Base-by-base conservation (phyloP, 2,329 filamentous ascomycete genomes). In the Ophiostoma himal-ulmi region DNA sequence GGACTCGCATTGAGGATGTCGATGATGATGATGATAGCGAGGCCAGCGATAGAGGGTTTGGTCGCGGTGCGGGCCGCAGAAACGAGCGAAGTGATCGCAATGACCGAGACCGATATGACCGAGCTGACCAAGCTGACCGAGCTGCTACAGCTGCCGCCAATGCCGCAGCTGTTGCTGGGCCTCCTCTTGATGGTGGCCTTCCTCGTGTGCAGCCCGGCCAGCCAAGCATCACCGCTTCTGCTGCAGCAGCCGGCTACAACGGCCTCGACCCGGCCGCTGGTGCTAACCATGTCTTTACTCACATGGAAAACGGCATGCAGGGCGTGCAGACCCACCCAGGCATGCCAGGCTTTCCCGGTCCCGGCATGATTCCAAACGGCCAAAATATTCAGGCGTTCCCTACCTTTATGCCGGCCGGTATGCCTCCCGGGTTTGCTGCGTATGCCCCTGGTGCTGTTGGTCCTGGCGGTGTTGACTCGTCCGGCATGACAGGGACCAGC, bases 401-500 rank as follows among this genome's bases (percentile, higher is more conserved):
- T 4, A 70, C 60, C 2, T 72, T 72, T 10, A 17, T 72, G 36
- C 68, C 64, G 36, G 17, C 69, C 11, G 60, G 54, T 8, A 48
- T 67, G 22, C 65, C 37, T 39, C 39, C 37, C 11, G 65, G 37
- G 4, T 30, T 67, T 30, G 3, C 60, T 39, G 60, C 62, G 3
- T 39, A 39, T 64, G 57, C 57, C 4, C 34, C 30, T 36, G 57
- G 22, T 30, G 30, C 44, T 5, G 7, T n/a, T 3, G 52, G 52
- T 10, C 52, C n/a, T 13, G 62, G 69, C 44, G 73, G 70, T 10
- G 34, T 70, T 2, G 72, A 74, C n/a, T 62, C 73, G 0, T 68
- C 70, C 1, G 64, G 62, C 7, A n/a, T 68, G 39, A 75, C 75
- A 67, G 83, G 83, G 69, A 76, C 84, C 68, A 83, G 85, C 76